Evolutionary conservation across 495 filamentous ascomycete species (phyloP), one percentile per base, ranked within the genome.

Genomic region (Talaromyces ruber): DNA sequence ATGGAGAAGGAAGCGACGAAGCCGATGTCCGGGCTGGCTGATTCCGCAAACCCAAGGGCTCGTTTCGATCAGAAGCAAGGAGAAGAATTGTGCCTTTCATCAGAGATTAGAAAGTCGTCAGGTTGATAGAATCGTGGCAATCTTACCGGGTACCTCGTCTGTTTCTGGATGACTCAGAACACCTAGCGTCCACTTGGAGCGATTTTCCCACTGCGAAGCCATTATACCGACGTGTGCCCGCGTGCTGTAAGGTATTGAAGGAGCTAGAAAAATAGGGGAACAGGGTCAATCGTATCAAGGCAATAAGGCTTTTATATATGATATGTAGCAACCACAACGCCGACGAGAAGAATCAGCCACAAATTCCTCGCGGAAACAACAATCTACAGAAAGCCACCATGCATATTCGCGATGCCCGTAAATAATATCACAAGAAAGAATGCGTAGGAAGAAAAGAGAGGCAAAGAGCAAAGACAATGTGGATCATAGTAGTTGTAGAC

Each of bases 81-180:
- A 97, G 79, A 28, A 96, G 79, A 52, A 97, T 82, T 30, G 92
- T 94, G 34, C 91, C 91, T 94, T 11, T 21, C 26, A 59, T 51
- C 22, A 28, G n/a, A 21, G 21, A 64, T 63, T 43, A 50, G 45
- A 62, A 28, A 60, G 21, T 4, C 22, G 16, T 60, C n/a, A 37
- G 24, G n/a, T 7, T 37, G 25, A 7, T 30, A 57, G 24, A 30
- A 25, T 54, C 8, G 39, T 43, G 22, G 6, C 34, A 21, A 37
- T n/a, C 59, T 24, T 76, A 93, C 93, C 93, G 66, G 93, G 94
- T 22, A 98, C 94, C 76, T 96, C 90, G 39, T 95, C 89, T 0
- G 93, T 97, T 56, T 87, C 73, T 61, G 70, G 82, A 66, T 96
- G 91, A 69, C 92, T 93, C 37, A 97, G 71, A 21, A 98, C 88